Evolutionary conservation across 345 rosid species (phyloP), one percentile per base, ranked within the genome.

Genomic region (Corchorus olitorius): DNA sequence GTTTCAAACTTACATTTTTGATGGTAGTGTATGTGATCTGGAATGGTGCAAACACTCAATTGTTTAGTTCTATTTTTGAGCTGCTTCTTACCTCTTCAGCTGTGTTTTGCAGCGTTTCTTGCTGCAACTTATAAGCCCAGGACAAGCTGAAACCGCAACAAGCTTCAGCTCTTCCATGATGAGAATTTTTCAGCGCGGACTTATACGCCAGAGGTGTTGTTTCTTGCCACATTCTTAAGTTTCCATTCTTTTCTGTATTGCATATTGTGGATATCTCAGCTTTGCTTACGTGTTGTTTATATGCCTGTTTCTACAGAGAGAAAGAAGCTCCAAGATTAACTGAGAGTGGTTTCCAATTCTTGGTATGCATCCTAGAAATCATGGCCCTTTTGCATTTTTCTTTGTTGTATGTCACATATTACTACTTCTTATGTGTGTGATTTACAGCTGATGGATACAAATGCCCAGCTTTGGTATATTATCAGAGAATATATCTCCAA

Each of bases 381-480:
- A 80, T 39, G 60, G 70, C 70, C 14, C 59, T 22, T 77, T 73
- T 85, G 16, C 65, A 53, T 59, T 79, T 82, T 55, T n/a, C 75
- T 73, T 20, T 50, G 48, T 70, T 70, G 48, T 10, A 15, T 70
- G 48, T 34, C 27, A 12, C 39, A 73, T 80, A 50, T 64, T 53
- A 75, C 22, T 83, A 74, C 20, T 72, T 81, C 70, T 70, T 20
- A 65, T 65, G 70, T 69, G 41, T 75, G 48, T 58, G 54, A 54
- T 54, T 80, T 84, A 69, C 93, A 96, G 99, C 87, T 96, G 81
- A 93, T 96, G 99, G 98, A 96, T 77, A 96, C 99, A 84, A 92
- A 91, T 87, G 92, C 98, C 41, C 99, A 96, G 81, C 90, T 96
- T 59, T 93, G 99, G 99, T 96, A 93, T 86, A 91, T 96, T 45